Percentiles rank a stretch among this genome's conserved stretches.
phyloP scores from a whole-genome alignment of 306 rosid species.

The Abrus pulchellus region DNA sequence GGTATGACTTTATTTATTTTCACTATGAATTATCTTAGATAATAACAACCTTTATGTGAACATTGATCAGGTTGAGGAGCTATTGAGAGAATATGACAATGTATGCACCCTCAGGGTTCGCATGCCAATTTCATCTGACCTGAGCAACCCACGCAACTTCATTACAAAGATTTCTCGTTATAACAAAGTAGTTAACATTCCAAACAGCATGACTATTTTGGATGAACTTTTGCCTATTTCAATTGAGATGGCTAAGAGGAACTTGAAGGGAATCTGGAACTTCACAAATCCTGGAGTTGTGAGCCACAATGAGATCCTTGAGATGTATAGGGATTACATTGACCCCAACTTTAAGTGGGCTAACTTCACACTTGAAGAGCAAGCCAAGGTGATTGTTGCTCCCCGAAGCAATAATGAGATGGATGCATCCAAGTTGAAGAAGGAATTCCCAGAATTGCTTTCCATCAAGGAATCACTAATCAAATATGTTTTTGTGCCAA shows the following conservation, averaged over 20 bases:
- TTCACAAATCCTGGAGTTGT: conserved; percentile 91
- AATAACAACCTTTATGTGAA: neutral
- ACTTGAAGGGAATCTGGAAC: conserved; percentile 87
- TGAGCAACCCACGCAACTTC: conserved; percentile 86
- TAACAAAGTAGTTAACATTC: conserved; percentile 87
- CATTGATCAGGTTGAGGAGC: conserved; percentile 82
- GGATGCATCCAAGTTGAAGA: conserved; percentile 81
- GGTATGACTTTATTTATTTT: neutral
- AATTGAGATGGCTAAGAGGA: conserved; percentile 86
- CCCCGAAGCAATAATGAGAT: conserved; percentile 92
- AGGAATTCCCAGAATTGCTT: conserved; percentile 88
- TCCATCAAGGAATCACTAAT: conserved; percentile 78
- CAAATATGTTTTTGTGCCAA: conserved; percentile 74
- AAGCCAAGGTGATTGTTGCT: conserved; percentile 90
- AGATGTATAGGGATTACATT: conserved; percentile 83
- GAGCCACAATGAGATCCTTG: conserved; percentile 86
- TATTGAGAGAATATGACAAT: conserved; percentile 79
- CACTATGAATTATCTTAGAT: conserved; percentile 3
- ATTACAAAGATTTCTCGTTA: conserved; percentile 88
- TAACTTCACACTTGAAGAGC: conserved; percentile 87
- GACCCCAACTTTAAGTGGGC: conserved; percentile 66
- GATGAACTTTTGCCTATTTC: conserved; percentile 88
- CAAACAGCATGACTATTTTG: conserved; percentile 88
- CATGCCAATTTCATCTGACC: conserved; percentile 90
- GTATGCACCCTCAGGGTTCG: conserved; percentile 92